Base-by-base conservation (phyloP, 2,329 filamentous ascomycete species). In the Huntiella decipiens region DNA sequence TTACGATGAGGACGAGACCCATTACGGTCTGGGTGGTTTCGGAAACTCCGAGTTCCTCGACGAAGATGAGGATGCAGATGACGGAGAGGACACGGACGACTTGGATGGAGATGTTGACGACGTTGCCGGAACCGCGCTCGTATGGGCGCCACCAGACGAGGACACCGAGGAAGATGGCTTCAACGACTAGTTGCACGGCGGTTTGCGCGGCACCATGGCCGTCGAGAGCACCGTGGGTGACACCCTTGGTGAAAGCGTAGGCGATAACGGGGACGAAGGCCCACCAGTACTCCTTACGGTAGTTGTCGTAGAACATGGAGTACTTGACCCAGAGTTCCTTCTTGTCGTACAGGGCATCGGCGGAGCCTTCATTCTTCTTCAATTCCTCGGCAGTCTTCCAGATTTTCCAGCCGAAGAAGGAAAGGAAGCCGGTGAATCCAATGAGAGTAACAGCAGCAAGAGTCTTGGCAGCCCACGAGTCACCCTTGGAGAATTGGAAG, bases 221-320 rank as follows among this genome's bases (percentile, higher is more conserved):
- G 56, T 95, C 81, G 38, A 75, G 84, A 28, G 76, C 82, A 11
- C 88, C 88, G 53, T 96, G 78, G 48, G 88, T 76, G 51, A 77
- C 80, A 46, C 88, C 87, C 65, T 91, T 91, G 58, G 77, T 79
- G 57, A 95, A 86, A 67, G 87, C 82, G 67, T 96, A 96, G 52
- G 86, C 51, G 56, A 96, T 94, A 51, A 73, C 68, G 0, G 91
- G 91, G 11, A 96, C 71, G 58, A 98, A 96, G 17, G 95, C 64
- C 88, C 88, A 96, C 91, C 91, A 98, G 66, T 88, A 94, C 54
- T 79, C 76, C 62, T 82, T 85, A 66, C 85, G 86, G 70, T 94
- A 96, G 54, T 79, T 80, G 56, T 96, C 91, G 66, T 98, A 98
- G 65, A 98, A 96, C 51, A 95, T 70, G 56, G 83, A 91, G 70